These are phyloP conservation scores for Alternaria angustiovoidea DNA, from an alignment of 2,329 filamentous ascomycete species.

Conservation along the genomic window DNA sequence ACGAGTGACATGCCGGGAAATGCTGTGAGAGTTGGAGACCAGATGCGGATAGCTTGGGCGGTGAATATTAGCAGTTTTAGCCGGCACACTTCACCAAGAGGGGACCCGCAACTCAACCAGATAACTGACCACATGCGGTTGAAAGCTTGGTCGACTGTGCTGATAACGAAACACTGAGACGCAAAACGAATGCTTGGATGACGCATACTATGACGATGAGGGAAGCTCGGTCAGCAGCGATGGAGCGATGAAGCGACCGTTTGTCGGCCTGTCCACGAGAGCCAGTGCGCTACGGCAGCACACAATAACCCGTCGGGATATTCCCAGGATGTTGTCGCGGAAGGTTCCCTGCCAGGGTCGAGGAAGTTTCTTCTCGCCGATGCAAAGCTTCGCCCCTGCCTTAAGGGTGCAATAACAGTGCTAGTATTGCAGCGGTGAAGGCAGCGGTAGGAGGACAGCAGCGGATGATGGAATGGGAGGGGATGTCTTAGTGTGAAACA, in stretches of 20 bases:
- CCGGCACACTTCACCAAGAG: slow-evolving; percentile 1
- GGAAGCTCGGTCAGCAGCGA: neutral
- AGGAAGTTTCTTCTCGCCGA: slow-evolving; percentile 2
- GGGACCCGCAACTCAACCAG: slow-evolving; percentile 7
- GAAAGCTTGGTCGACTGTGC: neutral
- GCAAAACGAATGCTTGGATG: slow-evolving; percentile 6
- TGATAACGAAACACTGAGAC: neutral
- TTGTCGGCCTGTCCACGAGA: slow-evolving; percentile 6
- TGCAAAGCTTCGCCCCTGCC: neutral
- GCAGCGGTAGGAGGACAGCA: neutral
- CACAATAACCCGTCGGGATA: slow-evolving; percentile 12
- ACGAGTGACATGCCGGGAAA: slow-evolving; percentile 1
- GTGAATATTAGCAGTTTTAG: slow-evolving; percentile 1
- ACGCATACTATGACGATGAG: slow-evolving; percentile 4
- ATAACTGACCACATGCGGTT: neutral
- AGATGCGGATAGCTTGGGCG: neutral
- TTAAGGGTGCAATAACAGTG: neutral
- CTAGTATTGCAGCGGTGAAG: neutral
- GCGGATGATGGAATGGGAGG: neutral
- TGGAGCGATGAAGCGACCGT: slow-evolving; percentile 15
- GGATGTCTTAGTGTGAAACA: neutral
- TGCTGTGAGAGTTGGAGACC: neutral
- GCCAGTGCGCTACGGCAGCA: slow-evolving; percentile 8
- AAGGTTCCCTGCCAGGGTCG: neutral
- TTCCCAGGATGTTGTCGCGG: neutral